Evolutionary conservation across 768 basidiomycete genomes (phyloP), one percentile per base, ranked within the genome.

Genomic region (Dentipellis fragilis): DNA sequence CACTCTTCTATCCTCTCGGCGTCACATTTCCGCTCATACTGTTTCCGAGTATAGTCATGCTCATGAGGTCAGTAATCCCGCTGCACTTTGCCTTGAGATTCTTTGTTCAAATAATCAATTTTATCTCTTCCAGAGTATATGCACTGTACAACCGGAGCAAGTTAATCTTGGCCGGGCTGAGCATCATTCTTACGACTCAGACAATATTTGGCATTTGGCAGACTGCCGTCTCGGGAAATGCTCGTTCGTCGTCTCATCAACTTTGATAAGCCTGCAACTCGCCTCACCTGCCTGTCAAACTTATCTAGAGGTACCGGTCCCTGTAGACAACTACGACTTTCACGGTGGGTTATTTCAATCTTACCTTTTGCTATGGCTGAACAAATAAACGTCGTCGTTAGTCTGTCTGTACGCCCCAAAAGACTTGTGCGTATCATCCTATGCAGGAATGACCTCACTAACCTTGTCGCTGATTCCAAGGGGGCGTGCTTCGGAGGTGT

Each of bases 141-240:
- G 59, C 59, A 29, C 42, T 61, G 48, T 61, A 59, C 35, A 59
- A 61, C 50, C 58, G 59, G 12, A 61, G 38, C 52, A 54, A 34
- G 35, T 10, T 59, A 11, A 46, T 61, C 16, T 47, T 59, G n/a
- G 56, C 39, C 49, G 52, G 55, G 10, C 51, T 61, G 16, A 37
- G 51, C 16, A 22, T 54, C 8, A 54, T 49, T n/a, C 40, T 61
- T 17, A 12, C 54, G 35, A 10, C 48, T 9, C 59, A 61, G n/a
- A 54, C 52, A 1, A 19, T 51, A 14, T 54, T 55, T 14, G 59
- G 59, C 3, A 39, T 61, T 46, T 59, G 59, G 59, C 45, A 59
- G 38, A 59, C 59, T 22, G 56, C 59, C 2, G 58, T 54, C 29
- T 22, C 19, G 7, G 58, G 58, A 29, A 52, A 11, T 19, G 47